phyloP scores from a whole-genome alignment of 768 basidiomycete genomes.

The Myochromella boudieri region DNA sequence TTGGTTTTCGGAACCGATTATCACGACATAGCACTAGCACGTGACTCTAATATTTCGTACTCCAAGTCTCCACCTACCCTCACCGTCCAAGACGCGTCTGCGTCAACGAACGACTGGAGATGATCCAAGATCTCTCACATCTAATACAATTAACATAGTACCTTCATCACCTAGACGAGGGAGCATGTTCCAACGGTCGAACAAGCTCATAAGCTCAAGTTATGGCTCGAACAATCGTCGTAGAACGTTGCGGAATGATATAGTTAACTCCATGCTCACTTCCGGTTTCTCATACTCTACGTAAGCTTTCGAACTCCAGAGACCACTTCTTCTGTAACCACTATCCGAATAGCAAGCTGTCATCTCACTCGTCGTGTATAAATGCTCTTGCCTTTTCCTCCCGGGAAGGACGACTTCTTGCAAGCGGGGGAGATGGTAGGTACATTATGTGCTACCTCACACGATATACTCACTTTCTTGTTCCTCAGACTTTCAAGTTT shows the following conservation, averaged over 20 bases:
- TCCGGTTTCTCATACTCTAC: constrained; percentile 40
- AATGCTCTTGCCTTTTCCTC: constrained; percentile 64
- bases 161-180: too few species aligned
- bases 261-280: constrained; percentile 19
- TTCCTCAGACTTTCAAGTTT: constrained; percentile 48
- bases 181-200: constrained; percentile 2
- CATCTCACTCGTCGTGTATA: constrained; percentile 60
- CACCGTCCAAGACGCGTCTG: too few species aligned
- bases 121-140: too few species aligned
- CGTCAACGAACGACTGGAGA: too few species aligned
- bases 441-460: not conserved
- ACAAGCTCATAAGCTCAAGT: too few species aligned
- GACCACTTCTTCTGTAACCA: not conserved
- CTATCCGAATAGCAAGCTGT: constrained; percentile 28
- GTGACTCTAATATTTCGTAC: too few species aligned
- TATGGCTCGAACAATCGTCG: too few species aligned
- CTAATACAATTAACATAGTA: too few species aligned
- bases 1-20: too few species aligned
- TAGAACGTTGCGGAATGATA: constrained; percentile 12
- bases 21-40: too few species aligned
- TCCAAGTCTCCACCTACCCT: too few species aligned
- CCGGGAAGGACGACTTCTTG: constrained; percentile 59
- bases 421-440: constrained; percentile 71
- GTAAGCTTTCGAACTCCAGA: constrained; percentile 15
- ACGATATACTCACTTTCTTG: not conserved